A percentile compares a stretch with the other conserved stretches of the same genome.
These are phyloP conservation scores for Trypanosomatidae sp. DNA, from an alignment of 208 protist species.

Conservation along the genomic window DNA sequence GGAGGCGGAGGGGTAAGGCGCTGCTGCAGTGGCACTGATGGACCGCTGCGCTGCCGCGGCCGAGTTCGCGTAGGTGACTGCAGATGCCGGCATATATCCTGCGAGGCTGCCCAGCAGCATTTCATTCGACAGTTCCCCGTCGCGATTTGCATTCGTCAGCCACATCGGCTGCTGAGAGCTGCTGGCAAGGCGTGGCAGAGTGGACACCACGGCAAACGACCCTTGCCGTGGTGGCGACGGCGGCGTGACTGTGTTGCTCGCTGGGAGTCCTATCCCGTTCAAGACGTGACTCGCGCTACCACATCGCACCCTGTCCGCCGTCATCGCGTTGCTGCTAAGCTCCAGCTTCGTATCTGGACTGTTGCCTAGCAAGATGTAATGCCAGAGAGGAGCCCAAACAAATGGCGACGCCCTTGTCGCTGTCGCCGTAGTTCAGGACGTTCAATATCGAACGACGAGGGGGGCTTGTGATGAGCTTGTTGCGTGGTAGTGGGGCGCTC, in stretches of 20 bases:
- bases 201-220: neutral
- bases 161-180: neutral
- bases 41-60: neutral
- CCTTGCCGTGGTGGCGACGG: neutral
- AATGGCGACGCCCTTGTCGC: neutral
- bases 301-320: slow-evolving; percentile 1
- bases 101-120: slow-evolving; percentile 20
- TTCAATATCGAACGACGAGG: neutral
- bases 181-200: neutral
- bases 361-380: neutral
- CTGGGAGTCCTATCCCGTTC: neutral
- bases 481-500: neutral
- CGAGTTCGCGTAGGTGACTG: slow-evolving; percentile 14
- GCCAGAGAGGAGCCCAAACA: neutral
- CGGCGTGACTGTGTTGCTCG: neutral
- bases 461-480: neutral
- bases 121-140: neutral
- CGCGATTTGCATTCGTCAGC: neutral
- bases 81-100: slow-evolving; percentile 13
- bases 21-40: neutral
- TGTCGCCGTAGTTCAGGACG: neutral
- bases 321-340: neutral
- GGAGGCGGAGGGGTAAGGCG: neutral
- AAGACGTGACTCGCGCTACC: neutral
- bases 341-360: neutral